A percentile compares a stretch with the other conserved stretches of the same genome.
These are phyloP conservation scores for Crataegus laevigata DNA, from an alignment of 306 rosid species.

Conservation along the genomic window DNA sequence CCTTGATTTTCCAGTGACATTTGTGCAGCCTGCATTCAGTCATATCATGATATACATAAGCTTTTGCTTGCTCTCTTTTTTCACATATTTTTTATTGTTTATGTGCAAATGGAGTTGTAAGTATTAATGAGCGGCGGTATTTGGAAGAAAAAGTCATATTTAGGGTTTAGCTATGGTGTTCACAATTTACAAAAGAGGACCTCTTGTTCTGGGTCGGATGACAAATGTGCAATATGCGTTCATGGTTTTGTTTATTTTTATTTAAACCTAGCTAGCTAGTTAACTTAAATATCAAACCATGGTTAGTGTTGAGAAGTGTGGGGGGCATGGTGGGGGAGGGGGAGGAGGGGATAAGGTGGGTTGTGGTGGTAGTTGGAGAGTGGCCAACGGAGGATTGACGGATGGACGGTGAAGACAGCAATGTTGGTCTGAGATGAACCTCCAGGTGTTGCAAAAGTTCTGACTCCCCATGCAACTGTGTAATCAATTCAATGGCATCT, in stretches of 20 bases:
- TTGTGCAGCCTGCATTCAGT: conserved; percentile 68
- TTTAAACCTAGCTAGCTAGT: not conserved
- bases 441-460: conserved; percentile 83
- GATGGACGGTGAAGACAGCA: conserved; percentile 39
- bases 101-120: conserved; percentile 3
- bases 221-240: conserved; percentile 51
- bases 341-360: conserved; percentile 18
- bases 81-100: not conserved
- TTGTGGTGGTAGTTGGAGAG: conserved; percentile 39
- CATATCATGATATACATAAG: not conserved
- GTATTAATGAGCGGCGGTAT: conserved; percentile 18
- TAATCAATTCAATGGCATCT: conserved; percentile 46
- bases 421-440: conserved; percentile 13
- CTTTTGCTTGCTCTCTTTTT: not conserved
- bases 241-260: conserved; percentile 15
- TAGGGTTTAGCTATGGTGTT: conserved; percentile 11
- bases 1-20: conserved; percentile 45
- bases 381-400: conserved; percentile 52
- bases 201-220: conserved; percentile 9
- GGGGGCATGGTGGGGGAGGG: not conserved
- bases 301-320: conserved; percentile 37
- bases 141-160: not conserved
- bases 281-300: not conserved
- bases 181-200: not conserved
- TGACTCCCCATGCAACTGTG: conserved; percentile 37